Evolutionary conservation across 495 filamentous ascomycete species (phyloP), one percentile per base, ranked within the genome.

Genomic region (Podospora anserina): DNA sequence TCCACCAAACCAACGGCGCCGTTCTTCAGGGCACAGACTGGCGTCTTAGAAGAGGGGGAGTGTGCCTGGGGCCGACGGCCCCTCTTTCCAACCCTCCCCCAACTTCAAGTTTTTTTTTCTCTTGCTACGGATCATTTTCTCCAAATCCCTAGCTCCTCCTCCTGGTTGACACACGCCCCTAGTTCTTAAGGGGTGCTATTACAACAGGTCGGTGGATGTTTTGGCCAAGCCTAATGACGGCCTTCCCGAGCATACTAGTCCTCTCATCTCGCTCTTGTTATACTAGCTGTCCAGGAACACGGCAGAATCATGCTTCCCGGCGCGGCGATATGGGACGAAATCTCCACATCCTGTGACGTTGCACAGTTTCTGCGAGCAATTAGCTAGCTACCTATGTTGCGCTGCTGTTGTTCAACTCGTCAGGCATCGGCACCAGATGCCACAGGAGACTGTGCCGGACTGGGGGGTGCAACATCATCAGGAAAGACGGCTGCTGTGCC

Each of bases 41-140:
- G 39, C 7, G 30, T 49, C 9, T 13, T 49, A 9, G 44, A 66
- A 27, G 44, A 49, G 28, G 68, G 62, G 64, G 61, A 23, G 55
- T 19, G 23, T 19, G 23, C 55, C 53, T 69, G 69, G 75, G 71
- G 73, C 75, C 75, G 73, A 72, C 75, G 73, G 75, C 66, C 74
- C 75, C 75, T 64, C 64, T 66, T 75, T 64, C 71, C 71, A 70
- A 53, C 61, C 39, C 39, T 49, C 66, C 62, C 62, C 66, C 66
- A 67, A 66, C 44, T 57, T 58, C 28, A 32, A 62, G 23, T 62
- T 34, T 44, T 23, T 63, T 32, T 49, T 6, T 28, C 32, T 68
- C 64, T 65, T 63, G 63, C 20, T 44, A 63, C 39, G n/a, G 18
- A 15, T 49, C 66, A 58, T 49, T 27, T 68, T 66, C 65, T 66